phyloP scores from a whole-genome alignment of 345 rosid genomes.

The Salix viminalis region DNA sequence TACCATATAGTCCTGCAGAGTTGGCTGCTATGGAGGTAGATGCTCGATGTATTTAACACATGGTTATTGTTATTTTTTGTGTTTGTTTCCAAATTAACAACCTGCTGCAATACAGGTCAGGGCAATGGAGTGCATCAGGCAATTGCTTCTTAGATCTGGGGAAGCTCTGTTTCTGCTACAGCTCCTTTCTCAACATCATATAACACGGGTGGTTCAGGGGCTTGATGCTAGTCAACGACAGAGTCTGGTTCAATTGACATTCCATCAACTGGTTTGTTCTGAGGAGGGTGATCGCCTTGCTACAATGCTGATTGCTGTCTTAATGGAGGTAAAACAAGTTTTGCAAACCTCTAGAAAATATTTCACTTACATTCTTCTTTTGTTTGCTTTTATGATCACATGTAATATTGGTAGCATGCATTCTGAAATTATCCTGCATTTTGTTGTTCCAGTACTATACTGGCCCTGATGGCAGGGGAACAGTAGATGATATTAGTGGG shows the following conservation, averaged over 20 bases:
- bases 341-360: not conserved
- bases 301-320: constrained; percentile 73
- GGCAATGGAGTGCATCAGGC: constrained; percentile 95
- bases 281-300: constrained; percentile 94
- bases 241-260: constrained; percentile 72
- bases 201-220: constrained; percentile 76
- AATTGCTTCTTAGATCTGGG: constrained; percentile 92
- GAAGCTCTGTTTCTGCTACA: constrained; percentile 92
- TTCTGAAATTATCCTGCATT: not conserved
- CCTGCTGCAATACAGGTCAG: constrained; percentile 56
- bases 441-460: constrained; percentile 70
- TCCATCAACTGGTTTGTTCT: constrained; percentile 86
- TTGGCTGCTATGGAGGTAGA: constrained; percentile 91
- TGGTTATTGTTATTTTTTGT: not conserved
- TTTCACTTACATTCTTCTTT: not conserved
- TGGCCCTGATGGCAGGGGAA: constrained; percentile 96
- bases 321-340: constrained; percentile 71
- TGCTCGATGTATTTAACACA: constrained; percentile 6
- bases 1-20: constrained; percentile 83
- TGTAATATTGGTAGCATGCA: constrained; percentile 5
- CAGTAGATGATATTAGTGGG: constrained; percentile 89
- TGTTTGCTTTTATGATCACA: too few relatives aligned
- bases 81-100: not conserved
- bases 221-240: constrained; percentile 63
- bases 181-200: constrained; percentile 83